phyloP scores from a whole-genome alignment of 2,329 filamentous ascomycete species.

The Dothistroma pini region DNA sequence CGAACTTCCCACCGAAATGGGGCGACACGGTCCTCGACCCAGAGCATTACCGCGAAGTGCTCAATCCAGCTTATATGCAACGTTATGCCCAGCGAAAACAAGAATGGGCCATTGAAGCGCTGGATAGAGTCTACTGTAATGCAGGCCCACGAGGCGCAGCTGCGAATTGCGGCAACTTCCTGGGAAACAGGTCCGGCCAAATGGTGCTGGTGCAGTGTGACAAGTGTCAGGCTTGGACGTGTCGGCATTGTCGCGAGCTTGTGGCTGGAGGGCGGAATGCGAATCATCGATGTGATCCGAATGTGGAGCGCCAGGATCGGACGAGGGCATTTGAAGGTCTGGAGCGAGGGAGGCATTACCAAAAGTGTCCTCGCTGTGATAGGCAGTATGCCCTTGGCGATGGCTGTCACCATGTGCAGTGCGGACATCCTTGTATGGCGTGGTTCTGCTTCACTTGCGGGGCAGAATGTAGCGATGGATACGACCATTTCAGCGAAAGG shows the following conservation, averaged over 20 bases:
- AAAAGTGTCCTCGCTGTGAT: not conserved
- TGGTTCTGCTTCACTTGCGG: constrained; percentile 9
- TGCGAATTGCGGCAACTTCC: constrained; percentile 7
- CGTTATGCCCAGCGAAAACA: constrained; percentile 8
- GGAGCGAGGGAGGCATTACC: not conserved
- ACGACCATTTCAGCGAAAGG: not conserved
- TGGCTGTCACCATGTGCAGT: not conserved
- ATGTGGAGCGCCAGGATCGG: not conserved
- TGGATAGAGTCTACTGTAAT: constrained; percentile 21
- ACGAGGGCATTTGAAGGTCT: not conserved
- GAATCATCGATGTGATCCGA: not conserved
- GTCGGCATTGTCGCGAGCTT: not conserved
- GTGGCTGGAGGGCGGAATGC: not conserved
- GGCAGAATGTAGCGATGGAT: not conserved
- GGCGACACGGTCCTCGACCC: constrained; percentile 12
- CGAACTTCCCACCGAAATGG: constrained; percentile 20
- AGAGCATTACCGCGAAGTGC: constrained; percentile 12
- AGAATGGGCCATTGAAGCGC: constrained; percentile 12
- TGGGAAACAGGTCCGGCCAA: constrained; percentile 2
- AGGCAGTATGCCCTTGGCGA: not conserved
- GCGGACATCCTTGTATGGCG: not conserved
- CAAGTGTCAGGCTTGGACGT: not conserved
- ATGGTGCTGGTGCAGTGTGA: constrained; percentile 8
- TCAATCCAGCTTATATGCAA: constrained; percentile 11
- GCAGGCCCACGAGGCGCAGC: not conserved